Evolutionary conservation across 441 rosid species (phyloP).

Genomic region (Gossypium trilobum): DNA sequence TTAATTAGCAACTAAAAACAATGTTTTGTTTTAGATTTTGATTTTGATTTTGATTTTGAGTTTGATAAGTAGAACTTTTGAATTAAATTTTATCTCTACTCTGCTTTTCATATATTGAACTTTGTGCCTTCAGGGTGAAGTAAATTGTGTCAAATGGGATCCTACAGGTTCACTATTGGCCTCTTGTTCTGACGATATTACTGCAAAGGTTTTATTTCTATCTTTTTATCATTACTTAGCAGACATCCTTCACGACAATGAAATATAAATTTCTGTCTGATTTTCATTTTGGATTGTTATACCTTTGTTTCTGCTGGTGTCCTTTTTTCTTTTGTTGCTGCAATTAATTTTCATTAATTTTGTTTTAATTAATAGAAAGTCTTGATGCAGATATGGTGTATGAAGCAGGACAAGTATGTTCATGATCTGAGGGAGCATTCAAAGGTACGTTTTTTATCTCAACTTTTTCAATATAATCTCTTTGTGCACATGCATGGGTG

Average conservation of each 20-base stretch:
- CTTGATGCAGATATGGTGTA: conserved; percentile 71
- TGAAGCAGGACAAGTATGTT: conserved; percentile 67
- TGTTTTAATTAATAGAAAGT: conserved; percentile 13
- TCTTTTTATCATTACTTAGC: conserved; percentile 8
- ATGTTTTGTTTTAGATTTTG: not conserved
- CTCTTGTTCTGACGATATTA: conserved; percentile 90
- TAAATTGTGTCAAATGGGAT: conserved; percentile 99
- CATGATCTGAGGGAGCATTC: conserved; percentile 85
- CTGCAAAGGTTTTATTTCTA: conserved; percentile 57
- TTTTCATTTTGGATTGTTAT: not conserved
- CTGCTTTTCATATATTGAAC: conserved; percentile 14
- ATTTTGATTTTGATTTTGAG: not conserved
- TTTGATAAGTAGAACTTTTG: not conserved
- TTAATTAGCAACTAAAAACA: not conserved
- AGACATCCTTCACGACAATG: not conserved
- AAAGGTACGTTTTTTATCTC: conserved; percentile 37
- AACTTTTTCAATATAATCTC: not conserved
- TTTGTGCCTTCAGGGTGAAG: conserved; percentile 65
- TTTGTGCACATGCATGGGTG: not conserved
- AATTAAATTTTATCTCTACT: not conserved
- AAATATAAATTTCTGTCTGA: not conserved
- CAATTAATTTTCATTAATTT: not conserved
- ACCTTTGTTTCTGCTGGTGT: not conserved
- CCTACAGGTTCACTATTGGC: conserved; percentile 87
- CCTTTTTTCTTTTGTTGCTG: not conserved